Percentiles rank a stretch among this genome's conserved stretches.
These are phyloP conservation scores for Cladosporium velox DNA, from an alignment of 2,329 filamentous ascomycete genomes.

Conservation along the genomic window DNA sequence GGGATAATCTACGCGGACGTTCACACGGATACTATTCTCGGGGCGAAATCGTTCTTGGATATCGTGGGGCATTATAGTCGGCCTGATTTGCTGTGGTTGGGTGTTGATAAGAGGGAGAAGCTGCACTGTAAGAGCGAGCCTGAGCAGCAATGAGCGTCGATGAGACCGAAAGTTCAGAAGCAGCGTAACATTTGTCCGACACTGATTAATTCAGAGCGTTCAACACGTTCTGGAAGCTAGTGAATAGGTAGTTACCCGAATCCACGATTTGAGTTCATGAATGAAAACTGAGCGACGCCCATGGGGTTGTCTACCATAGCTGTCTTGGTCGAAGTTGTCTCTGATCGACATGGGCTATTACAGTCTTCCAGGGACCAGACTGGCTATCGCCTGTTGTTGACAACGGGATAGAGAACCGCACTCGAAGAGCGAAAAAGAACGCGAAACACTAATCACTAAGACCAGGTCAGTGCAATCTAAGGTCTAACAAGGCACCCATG, in stretches of 20 bases:
- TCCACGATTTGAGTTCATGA: neutral
- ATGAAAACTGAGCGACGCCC: neutral
- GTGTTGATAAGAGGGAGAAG: conserved; percentile 42
- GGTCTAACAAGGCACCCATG: too few species aligned
- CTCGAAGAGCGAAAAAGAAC: too few species aligned
- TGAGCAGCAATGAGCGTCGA: neutral
- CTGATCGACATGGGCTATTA: neutral
- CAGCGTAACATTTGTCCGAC: neutral
- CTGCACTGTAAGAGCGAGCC: conserved; percentile 2
- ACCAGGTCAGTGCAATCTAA: too few species aligned
- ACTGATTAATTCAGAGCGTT: neutral
- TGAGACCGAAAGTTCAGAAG: neutral
- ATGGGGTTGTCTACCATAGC: too few species aligned
- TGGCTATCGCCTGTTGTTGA: neutral
- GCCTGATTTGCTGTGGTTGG: conserved; percentile 56
- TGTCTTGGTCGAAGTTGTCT: neutral
- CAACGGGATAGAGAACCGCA: neutral
- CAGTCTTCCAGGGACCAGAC: neutral
- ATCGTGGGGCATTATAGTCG: conserved; percentile 53
- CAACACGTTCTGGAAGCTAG: neutral
- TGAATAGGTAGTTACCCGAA: neutral
- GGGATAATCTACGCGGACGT: conserved; percentile 55
- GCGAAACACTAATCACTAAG: too few species aligned
- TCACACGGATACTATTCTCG: conserved; percentile 47
- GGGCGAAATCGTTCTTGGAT: conserved; percentile 48